Evolutionary conservation across 2,329 filamentous ascomycete species (phyloP).

Genomic region (Trichophyton simii): DNA sequence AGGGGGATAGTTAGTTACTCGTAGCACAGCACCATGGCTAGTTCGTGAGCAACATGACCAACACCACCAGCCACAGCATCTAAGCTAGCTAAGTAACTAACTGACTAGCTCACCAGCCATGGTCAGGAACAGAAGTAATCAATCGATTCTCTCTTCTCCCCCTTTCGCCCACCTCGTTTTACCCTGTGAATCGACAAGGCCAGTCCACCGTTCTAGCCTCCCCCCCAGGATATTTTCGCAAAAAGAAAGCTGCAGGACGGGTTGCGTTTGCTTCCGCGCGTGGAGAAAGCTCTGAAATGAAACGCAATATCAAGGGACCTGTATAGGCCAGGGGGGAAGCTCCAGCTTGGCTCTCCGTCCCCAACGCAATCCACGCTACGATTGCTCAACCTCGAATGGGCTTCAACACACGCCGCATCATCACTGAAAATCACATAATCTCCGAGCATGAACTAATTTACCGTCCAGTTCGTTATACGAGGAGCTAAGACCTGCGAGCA

Average conservation of each 20-base stretch:
- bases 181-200: conserved; percentile 1
- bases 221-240: background rate
- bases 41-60: background rate
- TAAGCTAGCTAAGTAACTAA: background rate
- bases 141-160: background rate
- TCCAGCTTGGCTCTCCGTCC: background rate
- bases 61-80: background rate
- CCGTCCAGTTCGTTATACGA: background rate
- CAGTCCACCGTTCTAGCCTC: background rate
- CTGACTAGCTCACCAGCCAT: background rate
- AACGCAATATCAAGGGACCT: background rate
- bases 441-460: background rate
- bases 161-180: background rate
- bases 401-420: background rate
- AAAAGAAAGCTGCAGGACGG: background rate
- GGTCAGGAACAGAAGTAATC: background rate
- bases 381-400: background rate
- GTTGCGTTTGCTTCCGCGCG: background rate
- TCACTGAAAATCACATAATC: background rate
- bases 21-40: background rate
- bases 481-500: background rate
- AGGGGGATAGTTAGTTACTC: background rate
- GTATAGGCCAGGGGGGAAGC: background rate
- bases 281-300: conserved; percentile 3
- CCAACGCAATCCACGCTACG: background rate